Conservation (phyloP, 2,329 filamentous ascomycete species). For the Rosellinia necatrix region DNA sequence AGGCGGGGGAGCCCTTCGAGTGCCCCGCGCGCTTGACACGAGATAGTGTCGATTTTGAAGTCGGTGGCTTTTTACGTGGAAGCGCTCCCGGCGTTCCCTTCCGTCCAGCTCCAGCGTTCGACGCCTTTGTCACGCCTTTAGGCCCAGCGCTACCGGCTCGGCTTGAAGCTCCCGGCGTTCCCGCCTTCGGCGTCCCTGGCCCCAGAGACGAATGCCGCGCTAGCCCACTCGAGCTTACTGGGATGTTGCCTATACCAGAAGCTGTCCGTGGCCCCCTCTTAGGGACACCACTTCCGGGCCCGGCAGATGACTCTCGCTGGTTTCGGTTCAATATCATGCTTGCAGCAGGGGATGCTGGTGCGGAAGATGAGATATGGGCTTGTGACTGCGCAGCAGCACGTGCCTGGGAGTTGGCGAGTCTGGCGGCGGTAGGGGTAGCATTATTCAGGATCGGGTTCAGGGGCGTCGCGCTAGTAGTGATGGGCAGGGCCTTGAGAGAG, state of each 20-base stretch:
- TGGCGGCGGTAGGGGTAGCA: constrained; percentile 48
- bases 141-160: constrained; percentile 66
- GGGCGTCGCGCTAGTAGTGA: constrained; percentile 43
- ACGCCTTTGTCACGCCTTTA: constrained; percentile 54
- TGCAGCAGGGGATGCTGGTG: constrained; percentile 64
- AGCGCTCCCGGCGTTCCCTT: constrained; percentile 47
- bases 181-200: constrained; percentile 63
- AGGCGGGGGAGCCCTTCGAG: constrained; percentile 65
- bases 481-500: constrained; percentile 43
- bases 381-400: constrained; percentile 56
- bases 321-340: constrained; percentile 63
- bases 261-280: constrained; percentile 59
- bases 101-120: constrained; percentile 46
- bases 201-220: constrained; percentile 67
- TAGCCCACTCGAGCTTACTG: constrained; percentile 60
- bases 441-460: constrained; percentile 46
- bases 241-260: constrained; percentile 52
- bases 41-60: constrained; percentile 62
- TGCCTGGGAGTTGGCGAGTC: constrained; percentile 52
- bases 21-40: constrained; percentile 62
- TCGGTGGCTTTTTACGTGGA: constrained; percentile 43
- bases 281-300: constrained; percentile 52
- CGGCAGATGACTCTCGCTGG: constrained; percentile 61
- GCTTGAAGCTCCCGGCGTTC: constrained; percentile 43
- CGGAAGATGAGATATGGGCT: constrained; percentile 57